Evolutionary conservation across 495 filamentous ascomycete species (phyloP).

Genomic region (Neurospora sp.): DNA sequence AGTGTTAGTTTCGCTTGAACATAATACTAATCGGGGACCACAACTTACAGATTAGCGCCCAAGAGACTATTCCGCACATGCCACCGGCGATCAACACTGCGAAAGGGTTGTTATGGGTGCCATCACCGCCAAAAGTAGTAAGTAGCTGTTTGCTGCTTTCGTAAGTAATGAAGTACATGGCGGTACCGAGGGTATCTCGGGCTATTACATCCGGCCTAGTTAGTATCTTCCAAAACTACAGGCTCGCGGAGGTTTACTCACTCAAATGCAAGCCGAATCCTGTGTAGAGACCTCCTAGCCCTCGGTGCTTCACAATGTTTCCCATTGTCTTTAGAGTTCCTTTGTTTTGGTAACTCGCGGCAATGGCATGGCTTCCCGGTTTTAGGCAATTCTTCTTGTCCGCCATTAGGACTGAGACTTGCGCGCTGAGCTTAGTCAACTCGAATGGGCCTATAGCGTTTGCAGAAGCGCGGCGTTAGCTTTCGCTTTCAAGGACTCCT

Average conservation of each 20-base stretch:
- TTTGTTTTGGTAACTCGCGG: slow-evolving; percentile 64
- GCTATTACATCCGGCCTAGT: slow-evolving; percentile 28
- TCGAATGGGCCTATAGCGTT: slow-evolving; percentile 71
- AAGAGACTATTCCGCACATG: slow-evolving; percentile 69
- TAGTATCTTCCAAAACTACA: neutral
- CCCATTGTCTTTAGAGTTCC: slow-evolving; percentile 70
- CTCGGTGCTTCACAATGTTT: slow-evolving; percentile 70
- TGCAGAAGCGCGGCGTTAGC: neutral
- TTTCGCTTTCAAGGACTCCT: neutral
- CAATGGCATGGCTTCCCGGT: slow-evolving; percentile 44
- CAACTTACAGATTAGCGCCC: slow-evolving; percentile 59
- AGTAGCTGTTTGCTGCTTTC: slow-evolving; percentile 82
- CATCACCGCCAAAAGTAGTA: slow-evolving; percentile 57
- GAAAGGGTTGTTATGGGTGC: slow-evolving; percentile 57
- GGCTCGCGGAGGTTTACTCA: slow-evolving; percentile 29
- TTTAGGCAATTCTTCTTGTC: slow-evolving; percentile 47
- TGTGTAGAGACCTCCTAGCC: slow-evolving; percentile 71
- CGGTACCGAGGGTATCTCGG: slow-evolving; percentile 81
- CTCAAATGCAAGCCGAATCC: slow-evolving; percentile 75
- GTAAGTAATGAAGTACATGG: slow-evolving; percentile 85
- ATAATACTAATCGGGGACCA: neutral
- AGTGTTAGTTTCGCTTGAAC: neutral
- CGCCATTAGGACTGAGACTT: slow-evolving; percentile 77
- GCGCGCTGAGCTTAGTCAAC: slow-evolving; percentile 83
- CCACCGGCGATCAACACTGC: slow-evolving; percentile 67